Evolutionary conservation across 768 basidiomycete species (phyloP), one percentile per base, ranked within the genome.

Genomic region (Phylloporus rhodoxanthus): DNA sequence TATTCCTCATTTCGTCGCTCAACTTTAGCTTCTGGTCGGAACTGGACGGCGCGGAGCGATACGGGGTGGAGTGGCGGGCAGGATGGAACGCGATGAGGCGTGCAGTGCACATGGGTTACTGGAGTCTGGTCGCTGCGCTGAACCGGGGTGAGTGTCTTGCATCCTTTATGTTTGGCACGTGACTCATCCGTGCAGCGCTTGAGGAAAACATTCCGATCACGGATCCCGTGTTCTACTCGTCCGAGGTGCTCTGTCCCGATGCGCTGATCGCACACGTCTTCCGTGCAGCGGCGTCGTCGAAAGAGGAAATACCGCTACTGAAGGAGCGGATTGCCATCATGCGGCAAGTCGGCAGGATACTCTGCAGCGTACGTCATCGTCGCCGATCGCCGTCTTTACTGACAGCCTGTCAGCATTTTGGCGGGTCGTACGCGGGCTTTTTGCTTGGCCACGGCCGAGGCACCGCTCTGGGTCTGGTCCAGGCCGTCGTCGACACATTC

Each of bases 1-100:
- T 94, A 51, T 93, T 94, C 68, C 78, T 89, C 52, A 83, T 94
- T 36, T 91, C 86, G 2, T 78, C 84, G 14, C 76, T 91, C 44
- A 95, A 91, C 66, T 95, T 90, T 67, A 87, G 79, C 59, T 95
- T 90, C 66, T 94, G 93, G 92, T 91, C 85, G 1, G 81, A 84
- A 60, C 74, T 68, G 36, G 81, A 84, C 53, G 79, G 80, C 5
- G 56, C 71, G 4, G 81, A 78, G 29, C 75, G 88, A 23, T 95
- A 82, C 61, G 88, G 85, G 19, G 82, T 94, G 3, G 75, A 83
- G 57, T 93, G 91, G 90, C 74, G 80, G 45, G 67, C 74, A 8
- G 79, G 81, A 1, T 91, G 89, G 87, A 69, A 67, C 13, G 70
- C 68, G n/a, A 63, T 74, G 6, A 67, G 69, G n/a, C 72, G 53